Percentiles rank a stretch among this genome's conserved stretches.
phyloP scores from a whole-genome alignment of 2,329 filamentous ascomycete species.

The Piedraia hortae region DNA sequence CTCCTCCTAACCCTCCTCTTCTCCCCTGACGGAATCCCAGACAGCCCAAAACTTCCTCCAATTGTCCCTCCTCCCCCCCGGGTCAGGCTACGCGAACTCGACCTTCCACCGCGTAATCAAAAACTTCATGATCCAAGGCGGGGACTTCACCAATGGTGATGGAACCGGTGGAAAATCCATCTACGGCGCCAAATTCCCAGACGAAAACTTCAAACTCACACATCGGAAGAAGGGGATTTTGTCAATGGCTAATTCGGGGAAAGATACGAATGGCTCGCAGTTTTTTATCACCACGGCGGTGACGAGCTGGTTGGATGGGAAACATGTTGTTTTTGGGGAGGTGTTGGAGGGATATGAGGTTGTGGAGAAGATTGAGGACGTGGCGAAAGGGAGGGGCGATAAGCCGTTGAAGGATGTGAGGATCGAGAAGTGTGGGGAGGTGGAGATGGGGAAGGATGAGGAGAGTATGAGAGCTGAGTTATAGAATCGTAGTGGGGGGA shows the following conservation, averaged over 20 bases:
- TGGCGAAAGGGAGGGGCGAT: constrained; percentile 35
- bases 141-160: constrained; percentile 63
- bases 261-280: constrained; percentile 68
- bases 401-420: constrained; percentile 42
- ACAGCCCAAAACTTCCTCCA: constrained; percentile 50
- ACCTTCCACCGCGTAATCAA: constrained; percentile 78
- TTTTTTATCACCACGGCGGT: constrained; percentile 76
- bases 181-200: constrained; percentile 58
- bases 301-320: constrained; percentile 23
- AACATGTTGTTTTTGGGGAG: constrained; percentile 71
- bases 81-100: constrained; percentile 57
- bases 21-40: constrained; percentile 11
- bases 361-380: constrained; percentile 51
- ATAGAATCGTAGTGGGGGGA: constrained; percentile 22
- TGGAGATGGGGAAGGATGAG: constrained; percentile 50
- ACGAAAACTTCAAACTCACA: constrained; percentile 90
- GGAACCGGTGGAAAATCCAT: constrained; percentile 70
- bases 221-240: constrained; percentile 50
- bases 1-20: neutral
- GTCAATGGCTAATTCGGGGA: constrained; percentile 63
- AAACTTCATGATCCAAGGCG: constrained; percentile 76
- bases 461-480: constrained; percentile 89
- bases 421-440: constrained; percentile 61
- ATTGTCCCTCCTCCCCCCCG: constrained; percentile 63
- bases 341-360: constrained; percentile 66